Percentiles rank a stretch among this genome's conserved stretches.
Conservation (phyloP, 2,329 filamentous ascomycete species). For the Penicillium sp. region DNA sequence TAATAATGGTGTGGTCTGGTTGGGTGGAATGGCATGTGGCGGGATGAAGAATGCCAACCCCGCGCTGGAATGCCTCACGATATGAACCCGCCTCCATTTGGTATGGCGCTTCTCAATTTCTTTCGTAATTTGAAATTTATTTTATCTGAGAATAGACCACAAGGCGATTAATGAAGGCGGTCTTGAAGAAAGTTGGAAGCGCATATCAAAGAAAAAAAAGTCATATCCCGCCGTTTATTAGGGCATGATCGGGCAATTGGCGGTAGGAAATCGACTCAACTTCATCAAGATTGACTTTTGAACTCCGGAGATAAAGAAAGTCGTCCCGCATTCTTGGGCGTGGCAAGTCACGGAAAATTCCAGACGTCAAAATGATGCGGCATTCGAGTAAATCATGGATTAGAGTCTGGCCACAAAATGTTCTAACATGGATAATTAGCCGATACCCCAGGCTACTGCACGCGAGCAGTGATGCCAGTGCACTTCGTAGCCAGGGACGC, state of each 20-base stretch:
- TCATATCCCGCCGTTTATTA: background rate
- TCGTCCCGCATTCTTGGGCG: constrained; percentile 15
- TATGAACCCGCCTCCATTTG: constrained; percentile 17
- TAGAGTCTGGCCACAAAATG: background rate
- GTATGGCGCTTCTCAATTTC: constrained; percentile 12
- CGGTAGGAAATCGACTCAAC: background rate
- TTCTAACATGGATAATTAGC: too few species aligned
- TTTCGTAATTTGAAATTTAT: background rate
- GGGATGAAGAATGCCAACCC: constrained; percentile 24
- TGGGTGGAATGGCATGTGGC: constrained; percentile 20
- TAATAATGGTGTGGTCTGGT: constrained; percentile 21
- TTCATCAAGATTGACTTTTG: background rate
- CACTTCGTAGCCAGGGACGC: too few species aligned
- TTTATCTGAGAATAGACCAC: constrained; percentile 5
- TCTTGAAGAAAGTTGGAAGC: constrained; percentile 6
- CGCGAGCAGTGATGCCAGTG: too few species aligned
- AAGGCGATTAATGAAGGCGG: background rate
- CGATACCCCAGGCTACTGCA: too few species aligned
- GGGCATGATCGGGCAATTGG: background rate
- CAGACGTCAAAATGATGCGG: constrained; percentile 2
- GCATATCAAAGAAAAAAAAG: background rate
- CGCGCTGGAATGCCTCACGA: constrained; percentile 18
- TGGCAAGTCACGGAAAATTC: constrained; percentile 9
- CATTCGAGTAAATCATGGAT: constrained; percentile 2
- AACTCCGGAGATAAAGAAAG: background rate